Base-by-base conservation (phyloP, 2,329 filamentous ascomycete genomes). In the Penicillium sclerotiorum region DNA sequence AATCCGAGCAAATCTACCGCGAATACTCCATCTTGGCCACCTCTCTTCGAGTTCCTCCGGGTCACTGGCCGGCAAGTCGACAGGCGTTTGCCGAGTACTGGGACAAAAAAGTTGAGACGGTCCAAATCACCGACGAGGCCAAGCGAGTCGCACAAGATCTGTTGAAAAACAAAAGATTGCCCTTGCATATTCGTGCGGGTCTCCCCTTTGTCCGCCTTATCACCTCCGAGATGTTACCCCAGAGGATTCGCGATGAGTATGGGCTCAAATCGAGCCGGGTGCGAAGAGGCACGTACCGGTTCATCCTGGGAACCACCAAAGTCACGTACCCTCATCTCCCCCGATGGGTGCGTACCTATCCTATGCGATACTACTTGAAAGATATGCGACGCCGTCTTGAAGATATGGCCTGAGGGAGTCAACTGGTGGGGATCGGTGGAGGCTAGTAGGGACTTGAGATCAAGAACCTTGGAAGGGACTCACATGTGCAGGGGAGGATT, bases 11-110 rank as follows among this genome's bases (percentile, higher is more conserved):
- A 3, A 43, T 63, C 6, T 68, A 65, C 37, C 42, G 50, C 27
- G 60, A 67, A 49, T 68, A 66, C 20, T 58, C 62, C 1, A 45
- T 68, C 1, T 42, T 68, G 2, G 63, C 61, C 0, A 56, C 55
- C 8, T 65, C 64, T 1, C 53, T 68, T 17, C 58, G 63, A 4
- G 63, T 73, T 28, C 65, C 63, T 6, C 58, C 65, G 1, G 63
- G 65, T 12, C 67, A 69, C 64, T 74, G 72, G 71, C 70, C 72
- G 0, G 53, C 46, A 12, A 64, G 57, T 23, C 61, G 68, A 6
- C 59, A 60, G 25, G 69, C 63, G 2, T 73, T 73, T 47, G 70
- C 68, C 69, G 49, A 46, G 13, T 73, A 74, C 56, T 73, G 71
- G 72, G 53, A 74, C 47, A 50, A 62, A 33, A 63, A 69, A 39